phyloP scores from a whole-genome alignment of 345 rosid genomes.

The Psidium friedrichsthalianum region DNA sequence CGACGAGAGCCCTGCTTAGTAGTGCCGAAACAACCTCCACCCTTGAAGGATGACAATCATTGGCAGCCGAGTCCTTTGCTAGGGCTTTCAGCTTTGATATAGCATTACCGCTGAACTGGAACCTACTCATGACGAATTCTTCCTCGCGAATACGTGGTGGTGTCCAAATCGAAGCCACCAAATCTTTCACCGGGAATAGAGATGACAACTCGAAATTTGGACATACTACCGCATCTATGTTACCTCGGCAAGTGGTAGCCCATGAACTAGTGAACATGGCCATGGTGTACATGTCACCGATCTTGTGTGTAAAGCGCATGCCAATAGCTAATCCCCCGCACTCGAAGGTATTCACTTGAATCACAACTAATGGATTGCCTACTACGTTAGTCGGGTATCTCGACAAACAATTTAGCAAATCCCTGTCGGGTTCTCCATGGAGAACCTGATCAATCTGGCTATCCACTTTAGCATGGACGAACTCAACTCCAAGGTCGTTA shows the following conservation, averaged over 20 bases:
- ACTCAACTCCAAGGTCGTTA: conserved; percentile 13
- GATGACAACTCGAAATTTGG: neutral
- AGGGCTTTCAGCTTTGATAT: neutral
- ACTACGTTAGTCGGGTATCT: neutral
- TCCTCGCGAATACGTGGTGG: neutral
- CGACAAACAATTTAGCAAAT: neutral
- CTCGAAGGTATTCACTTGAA: conserved; percentile 8
- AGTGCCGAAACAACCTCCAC: neutral
- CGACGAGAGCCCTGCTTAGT: neutral
- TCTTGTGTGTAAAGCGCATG: neutral
- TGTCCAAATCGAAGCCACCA: no score
- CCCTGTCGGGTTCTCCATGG: neutral
- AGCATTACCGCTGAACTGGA: neutral
- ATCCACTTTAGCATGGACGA: conserved; percentile 2
- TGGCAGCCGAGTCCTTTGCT: neutral
- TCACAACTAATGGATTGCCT: neutral
- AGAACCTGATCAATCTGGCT: neutral
- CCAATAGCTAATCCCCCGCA: neutral
- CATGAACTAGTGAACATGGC: neutral
- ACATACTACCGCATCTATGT: neutral
- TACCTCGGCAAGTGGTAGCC: neutral
- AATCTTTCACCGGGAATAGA: neutral
- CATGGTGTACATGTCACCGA: neutral
- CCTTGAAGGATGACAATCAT: neutral
- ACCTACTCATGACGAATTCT: neutral